Base-by-base conservation (phyloP, 2,329 filamentous ascomycete genomes). In the Aureobasidium leucospermi region DNA sequence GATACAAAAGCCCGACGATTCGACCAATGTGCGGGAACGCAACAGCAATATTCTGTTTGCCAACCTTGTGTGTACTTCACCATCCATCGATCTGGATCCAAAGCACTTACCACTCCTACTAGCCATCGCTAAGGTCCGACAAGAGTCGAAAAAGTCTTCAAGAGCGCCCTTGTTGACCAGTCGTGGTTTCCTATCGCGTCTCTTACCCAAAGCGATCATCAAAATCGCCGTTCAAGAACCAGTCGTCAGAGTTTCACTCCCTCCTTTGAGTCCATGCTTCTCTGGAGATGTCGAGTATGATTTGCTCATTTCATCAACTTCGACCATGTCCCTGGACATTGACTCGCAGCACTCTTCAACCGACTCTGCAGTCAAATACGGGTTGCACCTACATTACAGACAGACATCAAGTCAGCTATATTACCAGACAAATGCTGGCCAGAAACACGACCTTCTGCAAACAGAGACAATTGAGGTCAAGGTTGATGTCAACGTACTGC, bases 191-290 rank as follows among this genome's bases (percentile, higher is more conserved):
- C 87, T 99, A 32, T 96, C 93, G 13, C 85, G 90, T n/a, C 81
- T 97, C 3, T 78, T 99, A 8, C 94, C 94, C 1, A 97, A 97
- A 75, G 89, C 93, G 0, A 96, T 83, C 67, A 88, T 97, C 72
- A 99, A 97, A 69, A 85, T 97, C 42, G 96, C 94, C 0, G 88
- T 99, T 74, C 94, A 99, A 68, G 94, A 99, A 70, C 94, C 94
- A 1, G 95, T 99, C 15, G 72, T 97, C 63, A 86, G 95, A 66
- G 92, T 99, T 64, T 85, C 92, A 7, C 78, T 99, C 4, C 92
- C 92, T 5, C 86, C 93, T 0, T 84, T 94, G 63, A 83, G 87
- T 62, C 72, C 77, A 5, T 70, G 70, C 4, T 73, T 75, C 56
- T 73, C 73, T 42, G 82, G 85, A 29, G 80, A 85, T 0, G 89